phyloP scores from a whole-genome alignment of 2,329 filamentous ascomycete genomes.

The Colletotrichum eleusines region DNA sequence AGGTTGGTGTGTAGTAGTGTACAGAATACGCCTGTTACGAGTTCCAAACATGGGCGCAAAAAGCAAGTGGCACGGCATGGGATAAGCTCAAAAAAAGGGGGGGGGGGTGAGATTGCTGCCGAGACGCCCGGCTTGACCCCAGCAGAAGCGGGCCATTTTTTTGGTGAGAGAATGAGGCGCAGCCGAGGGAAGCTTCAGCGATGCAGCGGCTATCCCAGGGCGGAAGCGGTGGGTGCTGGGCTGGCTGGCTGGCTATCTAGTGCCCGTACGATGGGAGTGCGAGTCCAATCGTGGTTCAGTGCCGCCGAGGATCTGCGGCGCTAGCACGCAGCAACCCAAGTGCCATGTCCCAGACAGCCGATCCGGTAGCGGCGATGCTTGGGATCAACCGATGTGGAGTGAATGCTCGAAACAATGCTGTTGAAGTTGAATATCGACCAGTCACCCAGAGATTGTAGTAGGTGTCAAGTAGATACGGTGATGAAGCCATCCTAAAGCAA shows the following conservation, averaged over 20 bases:
- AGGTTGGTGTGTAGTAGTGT: too few relatives aligned
- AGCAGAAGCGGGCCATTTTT: slow-evolving; percentile 1
- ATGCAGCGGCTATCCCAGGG: slow-evolving; percentile 29
- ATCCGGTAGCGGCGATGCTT: slow-evolving; percentile 21
- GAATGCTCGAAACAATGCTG: background rate
- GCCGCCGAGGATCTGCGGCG: slow-evolving; percentile 14
- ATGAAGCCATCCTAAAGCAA: background rate
- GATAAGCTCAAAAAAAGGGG: background rate
- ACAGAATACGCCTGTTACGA: slow-evolving; percentile 13
- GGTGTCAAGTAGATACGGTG: background rate
- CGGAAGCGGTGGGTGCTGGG: background rate
- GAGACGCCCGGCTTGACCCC: slow-evolving; percentile 32
- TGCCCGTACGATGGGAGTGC: background rate
- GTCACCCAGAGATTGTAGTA: background rate
- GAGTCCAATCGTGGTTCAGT: background rate
- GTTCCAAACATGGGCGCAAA: slow-evolving; percentile 26
- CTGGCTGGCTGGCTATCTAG: background rate
- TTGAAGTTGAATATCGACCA: background rate
- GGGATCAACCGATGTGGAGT: background rate
- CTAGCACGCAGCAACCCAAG: slow-evolving; percentile 6
- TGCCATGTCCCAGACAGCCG: slow-evolving; percentile 18
- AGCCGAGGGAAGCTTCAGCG: slow-evolving; percentile 37
- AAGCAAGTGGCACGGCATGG: slow-evolving; percentile 7
- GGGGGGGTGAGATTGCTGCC: slow-evolving; percentile 16
- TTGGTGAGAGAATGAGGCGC: slow-evolving; percentile 34